A percentile compares a stretch with the other conserved stretches of the same genome.
Evolutionary conservation across 306 rosid species (phyloP).

Genomic region (Ammopiptanthus mongolicus): DNA sequence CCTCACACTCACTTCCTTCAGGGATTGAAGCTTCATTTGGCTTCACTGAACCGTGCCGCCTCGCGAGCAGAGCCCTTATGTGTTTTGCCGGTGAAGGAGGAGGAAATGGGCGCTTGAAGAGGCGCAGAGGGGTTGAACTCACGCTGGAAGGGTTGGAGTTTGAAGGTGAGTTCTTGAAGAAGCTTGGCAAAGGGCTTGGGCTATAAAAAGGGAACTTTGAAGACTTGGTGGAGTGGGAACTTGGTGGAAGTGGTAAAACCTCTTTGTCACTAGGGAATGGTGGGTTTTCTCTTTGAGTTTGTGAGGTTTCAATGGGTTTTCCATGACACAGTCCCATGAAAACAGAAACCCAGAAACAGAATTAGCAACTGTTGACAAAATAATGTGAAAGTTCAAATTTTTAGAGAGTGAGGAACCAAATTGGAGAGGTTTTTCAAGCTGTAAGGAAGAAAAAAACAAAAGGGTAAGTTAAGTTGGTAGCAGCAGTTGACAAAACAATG

Average conservation of each 20-base stretch:
- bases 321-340: conserved; percentile 81
- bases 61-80: conserved; percentile 69
- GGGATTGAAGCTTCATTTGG: conserved; percentile 83
- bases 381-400: background rate
- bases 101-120: conserved; percentile 79
- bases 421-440: conserved; percentile 8
- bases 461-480: background rate
- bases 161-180: conserved; percentile 81
- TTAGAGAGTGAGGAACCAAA: background rate
- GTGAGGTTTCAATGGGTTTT: conserved; percentile 47
- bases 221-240: conserved; percentile 30
- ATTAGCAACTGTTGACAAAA: background rate
- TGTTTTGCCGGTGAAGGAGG: conserved; percentile 97
- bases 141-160: conserved; percentile 37
- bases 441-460: background rate
- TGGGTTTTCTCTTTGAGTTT: conserved; percentile 19
- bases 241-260: conserved; percentile 11
- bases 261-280: conserved; percentile 17
- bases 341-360: conserved; percentile 21
- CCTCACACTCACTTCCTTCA: conserved; percentile 78
- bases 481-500: background rate
- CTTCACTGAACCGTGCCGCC: conserved; percentile 79
- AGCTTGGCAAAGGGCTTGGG: conserved; percentile 78
- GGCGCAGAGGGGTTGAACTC: conserved; percentile 62
- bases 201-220: conserved; percentile 72